phyloP scores from a whole-genome alignment of 495 filamentous ascomycete genomes.

The Lophiostoma macrostomum region DNA sequence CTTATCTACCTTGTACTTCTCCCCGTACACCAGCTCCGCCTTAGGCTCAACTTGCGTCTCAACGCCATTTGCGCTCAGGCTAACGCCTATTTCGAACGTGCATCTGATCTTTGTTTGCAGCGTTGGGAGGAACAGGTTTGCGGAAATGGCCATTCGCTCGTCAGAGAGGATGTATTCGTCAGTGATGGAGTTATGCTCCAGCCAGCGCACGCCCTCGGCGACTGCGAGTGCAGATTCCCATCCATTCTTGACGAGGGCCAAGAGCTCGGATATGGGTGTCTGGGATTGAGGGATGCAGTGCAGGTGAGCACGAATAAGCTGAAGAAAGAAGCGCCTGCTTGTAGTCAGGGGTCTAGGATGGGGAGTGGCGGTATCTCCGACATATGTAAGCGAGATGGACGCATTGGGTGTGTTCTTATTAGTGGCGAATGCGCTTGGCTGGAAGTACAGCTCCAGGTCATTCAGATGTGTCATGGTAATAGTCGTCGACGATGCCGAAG shows the following conservation, averaged over 20 bases:
- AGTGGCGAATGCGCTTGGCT: conserved; percentile 57
- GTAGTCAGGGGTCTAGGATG: conserved; percentile 43
- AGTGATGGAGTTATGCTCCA: conserved; percentile 55
- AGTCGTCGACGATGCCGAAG: conserved; percentile 54
- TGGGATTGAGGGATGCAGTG: conserved; percentile 51
- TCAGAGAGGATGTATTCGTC: conserved; percentile 54
- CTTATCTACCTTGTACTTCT: conserved; percentile 60
- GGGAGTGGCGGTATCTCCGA: conserved; percentile 43
- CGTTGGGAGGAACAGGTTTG: conserved; percentile 54
- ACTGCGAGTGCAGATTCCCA: conserved; percentile 60
- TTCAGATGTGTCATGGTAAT: conserved; percentile 76
- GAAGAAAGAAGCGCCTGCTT: conserved; percentile 69
- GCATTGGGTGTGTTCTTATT: conserved; percentile 31
- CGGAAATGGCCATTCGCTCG: conserved; percentile 51
- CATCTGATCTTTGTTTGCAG: conserved; percentile 62
- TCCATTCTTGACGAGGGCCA: conserved; percentile 51
- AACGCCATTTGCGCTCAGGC: conserved; percentile 39
- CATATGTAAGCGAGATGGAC: conserved; percentile 49
- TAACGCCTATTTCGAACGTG: conserved; percentile 51
- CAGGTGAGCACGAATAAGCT: conserved; percentile 58
- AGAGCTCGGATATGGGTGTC: conserved; percentile 52
- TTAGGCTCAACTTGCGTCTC: conserved; percentile 38
- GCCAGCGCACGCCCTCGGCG: conserved; percentile 52
- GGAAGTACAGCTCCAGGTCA: conserved; percentile 74
- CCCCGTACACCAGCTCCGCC: conserved; percentile 63